Evolutionary conservation across 345 rosid species (phyloP), one percentile per base, ranked within the genome.

Genomic region (Laguncularia racemosa): DNA sequence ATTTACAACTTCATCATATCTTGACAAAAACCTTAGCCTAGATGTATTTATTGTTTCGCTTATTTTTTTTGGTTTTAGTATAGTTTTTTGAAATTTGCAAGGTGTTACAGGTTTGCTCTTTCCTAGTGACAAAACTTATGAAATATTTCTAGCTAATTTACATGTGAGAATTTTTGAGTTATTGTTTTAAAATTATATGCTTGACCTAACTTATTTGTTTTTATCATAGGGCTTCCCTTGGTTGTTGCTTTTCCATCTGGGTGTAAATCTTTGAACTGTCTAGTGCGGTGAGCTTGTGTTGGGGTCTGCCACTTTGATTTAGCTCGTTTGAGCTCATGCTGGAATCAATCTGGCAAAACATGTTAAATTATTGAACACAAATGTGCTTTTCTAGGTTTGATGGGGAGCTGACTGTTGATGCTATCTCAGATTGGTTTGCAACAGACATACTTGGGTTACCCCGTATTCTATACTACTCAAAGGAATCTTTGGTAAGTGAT

Each of bases 341-440:
- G 40, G 40, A 6, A 33, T 33, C 40, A 33, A 33, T 9, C 2
- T n/a, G n/a, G 28, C 26, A 23, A 13, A 53, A 12, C 20, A 51
- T 51, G 28, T 19, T 51, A 14, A 12, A 51, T 12, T 20, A 19
- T 51, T 51, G 12, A 21, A 19, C 11, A 21, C 13, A 44, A 44
- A 52, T 56, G n/a, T 12, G 67, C 38, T 61, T 26, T 66, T 60
- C 55, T 67, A 91, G 97, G 84, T 85, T 77, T 81, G 84, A 75
- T 60, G 95, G 88, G 57, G 86, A 81, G 62, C 76, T 81, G 26
- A 85, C 92, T 47, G 66, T 76, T 47, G 95, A 92, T 75, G 82
- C 89, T 52, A 73, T 92, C 54, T 76, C 82, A 6, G 88, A 89
- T 74, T 89, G 98, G 98, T 80, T 88, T 73, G 87, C 96, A 2